Base-by-base conservation (phyloP, 495 filamentous ascomycete genomes). In the Neurospora sp. region DNA sequence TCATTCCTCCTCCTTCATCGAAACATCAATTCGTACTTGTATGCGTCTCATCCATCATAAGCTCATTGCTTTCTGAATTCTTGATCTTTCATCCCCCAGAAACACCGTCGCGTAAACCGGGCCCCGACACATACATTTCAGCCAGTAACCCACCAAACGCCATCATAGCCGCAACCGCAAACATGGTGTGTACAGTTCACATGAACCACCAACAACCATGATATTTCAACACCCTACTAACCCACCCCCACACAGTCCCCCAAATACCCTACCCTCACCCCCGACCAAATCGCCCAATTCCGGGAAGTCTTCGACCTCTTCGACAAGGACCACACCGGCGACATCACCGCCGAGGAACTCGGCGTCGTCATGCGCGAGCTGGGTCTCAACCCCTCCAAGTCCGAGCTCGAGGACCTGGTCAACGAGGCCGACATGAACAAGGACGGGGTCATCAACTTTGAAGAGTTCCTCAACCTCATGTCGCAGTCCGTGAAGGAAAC, bases 231-330 rank as follows among this genome's bases (percentile, higher is more conserved):
- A 8, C 12, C 12, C 6, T 35, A 35, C 53, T 66, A 9, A 66
- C 14, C 53, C 7, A 35, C 14, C 53, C 14, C 53, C 27, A 14
- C 53, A 1, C 14, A 61, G 53, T 9, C 53, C 3, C 14, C 14
- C 14, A 66, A 66, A 66, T 1, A 59, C 48, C 39, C 71, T 16
- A 41, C 71, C 39, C 66, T 73, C 46, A 69, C 18, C 68, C 39
- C 68, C 31, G 72, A 73, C 27, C 92, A 96, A 86, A 91, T 96
- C 73, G 94, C 93, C 78, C 93, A 96, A 83, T 96, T 94, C 85
- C 95, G 93, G 88, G 92, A 96, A 83, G 93, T 93, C 40, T 96
- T 96, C 84, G 94, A 93, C 81, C 88, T 96, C 20, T 96, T 96
- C 82, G 94, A 97, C 88, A 97, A 97, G 84, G 94, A 97, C 88